Conservation (phyloP, 2,329 filamentous ascomycete species). For the Cladosporium velox region DNA sequence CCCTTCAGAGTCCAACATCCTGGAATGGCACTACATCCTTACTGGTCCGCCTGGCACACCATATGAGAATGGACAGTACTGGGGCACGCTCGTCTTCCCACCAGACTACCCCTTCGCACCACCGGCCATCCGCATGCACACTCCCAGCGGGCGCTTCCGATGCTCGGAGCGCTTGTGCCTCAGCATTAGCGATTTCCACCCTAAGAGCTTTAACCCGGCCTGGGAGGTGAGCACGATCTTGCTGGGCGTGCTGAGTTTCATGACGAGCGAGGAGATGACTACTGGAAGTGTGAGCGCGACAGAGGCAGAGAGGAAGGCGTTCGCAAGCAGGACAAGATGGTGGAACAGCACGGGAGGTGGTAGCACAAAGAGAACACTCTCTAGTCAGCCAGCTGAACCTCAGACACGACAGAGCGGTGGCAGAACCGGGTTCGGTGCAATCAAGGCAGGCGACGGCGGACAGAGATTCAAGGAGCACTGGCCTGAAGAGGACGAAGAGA, state of each 20-base stretch:
- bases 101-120: slow-evolving; percentile 96
- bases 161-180: slow-evolving; percentile 89
- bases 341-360: slow-evolving; percentile 96
- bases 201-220: slow-evolving; percentile 95
- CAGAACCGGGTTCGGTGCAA: slow-evolving; percentile 69
- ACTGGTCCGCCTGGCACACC: slow-evolving; percentile 92
- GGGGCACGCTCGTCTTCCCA: slow-evolving; percentile 94
- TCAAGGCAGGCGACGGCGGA: slow-evolving; percentile 90
- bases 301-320: slow-evolving; percentile 73
- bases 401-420: slow-evolving; percentile 47
- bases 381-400: slow-evolving; percentile 35
- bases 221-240: slow-evolving; percentile 98
- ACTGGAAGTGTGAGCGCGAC: slow-evolving; percentile 83
- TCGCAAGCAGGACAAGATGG: slow-evolving; percentile 80
- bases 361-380: slow-evolving; percentile 56
- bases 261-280: slow-evolving; percentile 99
- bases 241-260: slow-evolving; percentile 91
- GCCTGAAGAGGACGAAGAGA: slow-evolving; percentile 85
- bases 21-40: slow-evolving; percentile 62
- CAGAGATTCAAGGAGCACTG: slow-evolving; percentile 87
- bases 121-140: slow-evolving; percentile 98
- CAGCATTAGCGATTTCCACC: slow-evolving; percentile 96
- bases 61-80: slow-evolving; percentile 94
- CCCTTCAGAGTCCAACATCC: slow-evolving; percentile 39
- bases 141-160: slow-evolving; percentile 91